phyloP scores from a whole-genome alignment of 768 basidiomycete species.

The Lactarius psammicola region DNA sequence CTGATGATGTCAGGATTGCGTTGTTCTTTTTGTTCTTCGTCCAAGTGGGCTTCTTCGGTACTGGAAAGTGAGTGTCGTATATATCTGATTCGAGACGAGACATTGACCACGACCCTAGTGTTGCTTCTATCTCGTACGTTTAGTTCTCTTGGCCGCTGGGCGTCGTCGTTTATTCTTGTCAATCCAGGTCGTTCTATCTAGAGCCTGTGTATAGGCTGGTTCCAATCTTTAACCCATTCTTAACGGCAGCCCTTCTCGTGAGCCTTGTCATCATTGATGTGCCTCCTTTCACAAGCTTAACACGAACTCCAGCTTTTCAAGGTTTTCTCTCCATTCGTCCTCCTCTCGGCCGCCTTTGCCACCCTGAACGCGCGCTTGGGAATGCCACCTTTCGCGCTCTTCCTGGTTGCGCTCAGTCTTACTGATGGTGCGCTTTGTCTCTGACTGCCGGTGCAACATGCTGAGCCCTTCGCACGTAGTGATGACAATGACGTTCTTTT shows the following conservation, averaged over 20 bases:
- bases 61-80: conserved; percentile 61
- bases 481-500: conserved; percentile 84
- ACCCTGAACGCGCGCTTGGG: conserved; percentile 63
- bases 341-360: conserved; percentile 67
- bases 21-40: conserved; percentile 85
- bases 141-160: conserved; percentile 2
- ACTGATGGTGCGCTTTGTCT: conserved; percentile 53
- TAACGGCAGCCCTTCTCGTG: conserved; percentile 73
- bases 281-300: background rate
- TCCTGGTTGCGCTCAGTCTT: conserved; percentile 71
- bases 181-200: conserved; percentile 88
- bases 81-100: background rate
- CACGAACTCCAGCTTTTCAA: conserved; percentile 61
- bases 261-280: conserved; percentile 23
- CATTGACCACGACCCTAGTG: conserved; percentile 25
- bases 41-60: conserved; percentile 84
- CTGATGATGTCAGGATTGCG: conserved; percentile 69
- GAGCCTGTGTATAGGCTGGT: conserved; percentile 86
- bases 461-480: conserved; percentile 40
- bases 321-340: conserved; percentile 75
- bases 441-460: background rate
- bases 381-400: conserved; percentile 77
- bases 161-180: conserved; percentile 41
- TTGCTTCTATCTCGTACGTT: conserved; percentile 27
- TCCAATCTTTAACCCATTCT: conserved; percentile 81